Evolutionary conservation across 306 rosid species (phyloP).

Genomic region (Sophora flavescens): DNA sequence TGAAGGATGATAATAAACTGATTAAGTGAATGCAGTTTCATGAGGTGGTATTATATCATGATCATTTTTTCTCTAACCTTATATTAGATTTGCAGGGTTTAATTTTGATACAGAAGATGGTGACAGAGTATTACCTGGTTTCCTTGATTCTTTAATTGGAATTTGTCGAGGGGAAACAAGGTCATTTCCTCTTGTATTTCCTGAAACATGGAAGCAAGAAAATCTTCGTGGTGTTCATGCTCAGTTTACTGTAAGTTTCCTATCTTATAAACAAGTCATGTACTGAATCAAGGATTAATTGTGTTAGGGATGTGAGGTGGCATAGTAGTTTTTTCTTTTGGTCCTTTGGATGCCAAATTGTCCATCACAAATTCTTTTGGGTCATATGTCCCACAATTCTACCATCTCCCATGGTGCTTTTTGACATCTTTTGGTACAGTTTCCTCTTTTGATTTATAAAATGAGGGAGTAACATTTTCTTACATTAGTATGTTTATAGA

Average conservation of each 20-base stretch:
- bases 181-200: constrained; percentile 89
- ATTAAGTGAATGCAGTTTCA: background rate
- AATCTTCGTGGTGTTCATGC: constrained; percentile 83
- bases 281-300: background rate
- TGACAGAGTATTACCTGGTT: constrained; percentile 75
- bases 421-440: constrained; percentile 13
- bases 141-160: constrained; percentile 80
- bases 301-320: constrained; percentile 16
- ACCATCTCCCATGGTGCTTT: background rate
- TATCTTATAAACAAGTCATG: background rate
- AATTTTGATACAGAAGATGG: constrained; percentile 91
- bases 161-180: constrained; percentile 77
- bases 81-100: constrained; percentile 63
- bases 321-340: constrained; percentile 24
- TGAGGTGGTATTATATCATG: background rate
- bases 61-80: constrained; percentile 42
- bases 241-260: constrained; percentile 82
- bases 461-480: background rate
- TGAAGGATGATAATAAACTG: constrained; percentile 37
- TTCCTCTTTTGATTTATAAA: constrained; percentile 9
- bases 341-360: constrained; percentile 27
- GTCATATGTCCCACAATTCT: constrained; percentile 6
- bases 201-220: constrained; percentile 93
- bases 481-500: background rate
- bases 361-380: constrained; percentile 19